Base-by-base conservation (phyloP, 371 early-diverging fungal species). In the Lichtheimia ramosa region DNA sequence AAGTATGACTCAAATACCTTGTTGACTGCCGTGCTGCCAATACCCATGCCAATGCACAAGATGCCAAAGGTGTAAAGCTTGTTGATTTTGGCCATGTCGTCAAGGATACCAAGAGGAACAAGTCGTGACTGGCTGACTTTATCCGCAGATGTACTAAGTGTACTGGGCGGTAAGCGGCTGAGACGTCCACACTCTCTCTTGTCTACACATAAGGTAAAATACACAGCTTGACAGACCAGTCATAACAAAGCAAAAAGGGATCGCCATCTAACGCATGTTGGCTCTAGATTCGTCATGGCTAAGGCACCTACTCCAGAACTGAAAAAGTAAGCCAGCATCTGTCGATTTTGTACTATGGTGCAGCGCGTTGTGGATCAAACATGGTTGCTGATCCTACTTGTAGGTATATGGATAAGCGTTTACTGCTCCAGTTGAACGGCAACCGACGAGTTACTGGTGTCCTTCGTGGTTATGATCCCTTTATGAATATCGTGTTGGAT, bases 401-500 rank as follows among this genome's bases (percentile, higher is more conserved):
- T 71, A 95, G 93, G 74, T 97, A 95, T 69, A 96, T 99, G 96
- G 98, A 98, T 80, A 98, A 97, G 85, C 85, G 85, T 56, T 81
- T 99, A 64, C 83, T 87, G 62, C 82, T 98, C 61, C 90, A 94
- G 71, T 77, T 99, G 59, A 99, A 97, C 71, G 95, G 94, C 48
- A 86, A 87, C 72, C 87, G 99, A 59, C 87, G 88, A 73, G 93
- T 99, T 18, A 87, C 87, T 42, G 99, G 98, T 49, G 82, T 96
- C 40, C 88, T 99, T 69, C 91, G 98, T 55, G 99, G 99, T 24
- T 99, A 84, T 65, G 99, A 99, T 73, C 93, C 99, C 16, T 99
- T 98, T 78, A 93, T 98, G 97, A 99, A 99, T 82, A 73, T 99
- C 65, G 97, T 97, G n/a, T 74, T 99, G 70, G 98, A 96, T 62